Evolutionary conservation across 164 flowering plant species (phyloP).

Genomic region (Nelumbo lutea): DNA sequence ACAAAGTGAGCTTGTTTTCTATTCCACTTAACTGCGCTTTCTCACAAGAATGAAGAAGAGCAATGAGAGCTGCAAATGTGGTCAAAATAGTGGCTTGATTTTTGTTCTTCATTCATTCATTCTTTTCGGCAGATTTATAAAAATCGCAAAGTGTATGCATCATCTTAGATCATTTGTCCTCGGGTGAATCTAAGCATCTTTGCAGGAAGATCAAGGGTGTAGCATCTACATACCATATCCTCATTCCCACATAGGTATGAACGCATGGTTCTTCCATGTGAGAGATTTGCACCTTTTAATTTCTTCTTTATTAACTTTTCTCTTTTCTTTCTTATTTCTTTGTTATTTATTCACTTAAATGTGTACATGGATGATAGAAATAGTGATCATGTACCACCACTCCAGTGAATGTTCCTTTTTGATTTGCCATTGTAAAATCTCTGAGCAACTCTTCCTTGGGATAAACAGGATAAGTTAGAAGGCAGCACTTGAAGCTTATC

Average conservation of each 20-base stretch:
- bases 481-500: too few relatives aligned
- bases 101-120: conserved; percentile 14
- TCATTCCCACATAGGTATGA: not conserved
- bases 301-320: not conserved
- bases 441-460: not conserved
- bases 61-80: conserved; percentile 11
- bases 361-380: conserved; percentile 16
- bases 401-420: not conserved
- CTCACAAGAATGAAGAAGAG: conserved; percentile 10
- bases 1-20: conserved; percentile 9
- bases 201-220: conserved; percentile 2
- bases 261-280: not conserved
- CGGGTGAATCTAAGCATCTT: not conserved
- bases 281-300: conserved; percentile 2
- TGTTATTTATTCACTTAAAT: conserved; percentile 6
- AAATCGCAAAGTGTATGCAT: not conserved
- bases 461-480: not conserved
- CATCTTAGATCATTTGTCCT: not conserved
- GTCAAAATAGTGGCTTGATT: conserved; percentile 9
- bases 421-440: conserved; percentile 15
- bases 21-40: conserved; percentile 9
- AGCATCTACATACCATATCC: conserved; percentile 4
- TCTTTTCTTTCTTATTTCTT: not conserved
- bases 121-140: conserved; percentile 10
- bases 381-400: conserved; percentile 1